Percentiles rank a stretch among this genome's conserved stretches.
phyloP scores from a whole-genome alignment of 306 rosid species.

The Gillenia trifoliata region DNA sequence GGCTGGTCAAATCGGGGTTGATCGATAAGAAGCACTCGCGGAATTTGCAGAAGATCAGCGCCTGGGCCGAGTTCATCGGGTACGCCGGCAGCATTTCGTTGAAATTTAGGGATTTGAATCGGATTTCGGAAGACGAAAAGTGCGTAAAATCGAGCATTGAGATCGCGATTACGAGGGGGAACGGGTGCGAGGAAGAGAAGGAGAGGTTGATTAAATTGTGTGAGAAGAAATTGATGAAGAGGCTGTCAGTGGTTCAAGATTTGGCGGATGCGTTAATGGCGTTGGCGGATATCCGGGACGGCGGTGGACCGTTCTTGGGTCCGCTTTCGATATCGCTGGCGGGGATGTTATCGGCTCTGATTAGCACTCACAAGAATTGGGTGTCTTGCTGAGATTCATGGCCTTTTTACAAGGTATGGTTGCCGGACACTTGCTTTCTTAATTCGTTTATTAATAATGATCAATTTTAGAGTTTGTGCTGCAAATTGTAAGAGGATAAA shows the following conservation, averaged over 20 bases:
- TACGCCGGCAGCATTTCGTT: constrained; percentile 46
- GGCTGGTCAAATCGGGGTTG: constrained; percentile 77
- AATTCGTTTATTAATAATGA: neutral
- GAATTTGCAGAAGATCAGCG: constrained; percentile 37
- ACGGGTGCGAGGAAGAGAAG: constrained; percentile 31
- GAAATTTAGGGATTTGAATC: constrained; percentile 54
- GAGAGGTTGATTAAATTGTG: constrained; percentile 40
- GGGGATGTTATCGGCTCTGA: constrained; percentile 71
- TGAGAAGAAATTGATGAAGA: constrained; percentile 64
- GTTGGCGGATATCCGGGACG: constrained; percentile 65
- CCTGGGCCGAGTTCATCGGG: constrained; percentile 57
- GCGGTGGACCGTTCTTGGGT: constrained; percentile 47
- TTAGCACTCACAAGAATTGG: constrained; percentile 93
- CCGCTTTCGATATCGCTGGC: constrained; percentile 57
- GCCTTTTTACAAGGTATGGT: constrained; percentile 11
- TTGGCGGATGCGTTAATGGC: constrained; percentile 81
- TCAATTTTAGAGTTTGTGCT: neutral
- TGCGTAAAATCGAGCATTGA: constrained; percentile 48
- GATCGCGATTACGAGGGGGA: constrained; percentile 30
- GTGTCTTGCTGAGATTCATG: constrained; percentile 48
- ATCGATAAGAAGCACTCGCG: constrained; percentile 38
- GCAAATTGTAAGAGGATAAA: neutral
- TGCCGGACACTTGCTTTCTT: neutral
- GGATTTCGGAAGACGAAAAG: constrained; percentile 47
- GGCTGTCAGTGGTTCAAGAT: constrained; percentile 76